Base-by-base conservation (phyloP, 202 grass and related monocot genomes). In the Elaeis oleifera region DNA sequence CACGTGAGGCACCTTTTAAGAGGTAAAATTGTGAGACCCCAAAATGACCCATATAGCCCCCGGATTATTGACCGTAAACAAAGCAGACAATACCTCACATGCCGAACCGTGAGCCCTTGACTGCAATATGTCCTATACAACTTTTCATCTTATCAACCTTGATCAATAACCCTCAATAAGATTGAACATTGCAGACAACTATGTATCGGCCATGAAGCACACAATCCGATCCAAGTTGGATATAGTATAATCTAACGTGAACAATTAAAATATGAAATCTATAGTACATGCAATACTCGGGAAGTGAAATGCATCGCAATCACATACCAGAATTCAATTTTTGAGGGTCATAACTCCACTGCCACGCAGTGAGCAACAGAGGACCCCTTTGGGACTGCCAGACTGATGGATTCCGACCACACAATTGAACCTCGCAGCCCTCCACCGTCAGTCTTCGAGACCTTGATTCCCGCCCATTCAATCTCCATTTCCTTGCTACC, bases 401-500 rank as follows among this genome's bases (percentile, higher is more conserved):
- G 75, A 15, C 74, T 1, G 53, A 81, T 48, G 50, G 84, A 80
- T 13, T 97, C 92, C 74, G 55, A 75, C 59, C 74, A 97, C 55
- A 91, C 16, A 27, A 91, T 57, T 58, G 79, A 85, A 49, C 92
- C 87, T 52, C 19, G 73, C 69, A 97, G 74, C 19, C 62, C 61
- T 16, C 83, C 77, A 24, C 65, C 58, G 1, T 58, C 13, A 0
- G 58, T 77, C 61, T 63, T 90, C 23, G 9, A 26, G 22, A 97
- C 77, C 59, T 71, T 57, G 44, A 97, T 97, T 21, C 81, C 78
- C 0, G 92, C 92, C 92, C 92, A 91, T 61, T 91, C 87, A 23
- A 91, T 76, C 65, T 70, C 61, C 72, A 84, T 79, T 53, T 81
- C 86, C 67, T 79, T 90, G n/a, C 28, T 88, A 6, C 56, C 6